phyloP scores from a whole-genome alignment of 768 basidiomycete species.

The Amanita brunnescens region DNA sequence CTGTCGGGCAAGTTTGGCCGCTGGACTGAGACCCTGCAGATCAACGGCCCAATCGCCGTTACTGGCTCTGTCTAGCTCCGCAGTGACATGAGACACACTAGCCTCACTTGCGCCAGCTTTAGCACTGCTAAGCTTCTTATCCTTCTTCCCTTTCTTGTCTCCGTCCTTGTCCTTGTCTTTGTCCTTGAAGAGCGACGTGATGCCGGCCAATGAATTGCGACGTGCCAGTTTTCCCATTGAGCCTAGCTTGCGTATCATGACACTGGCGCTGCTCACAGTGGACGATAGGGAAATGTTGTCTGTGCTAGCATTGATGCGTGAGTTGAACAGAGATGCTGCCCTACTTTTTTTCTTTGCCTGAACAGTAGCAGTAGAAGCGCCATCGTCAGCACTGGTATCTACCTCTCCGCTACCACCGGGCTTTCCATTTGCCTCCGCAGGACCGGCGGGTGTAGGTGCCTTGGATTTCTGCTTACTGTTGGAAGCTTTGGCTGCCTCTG shows the following conservation, averaged over 20 bases:
- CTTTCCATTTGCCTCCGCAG: slow-evolving; percentile 20
- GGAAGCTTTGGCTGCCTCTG: slow-evolving; percentile 23
- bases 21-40: slow-evolving; percentile 77
- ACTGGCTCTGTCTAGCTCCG: slow-evolving; percentile 64
- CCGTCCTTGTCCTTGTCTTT: slow-evolving; percentile 55
- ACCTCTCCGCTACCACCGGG: slow-evolving; percentile 16
- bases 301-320: slow-evolving; percentile 73
- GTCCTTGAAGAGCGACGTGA: slow-evolving; percentile 87
- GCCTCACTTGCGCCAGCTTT: slow-evolving; percentile 57
- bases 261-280: slow-evolving; percentile 89
- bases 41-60: slow-evolving; percentile 55
- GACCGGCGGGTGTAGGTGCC: slow-evolving; percentile 19
- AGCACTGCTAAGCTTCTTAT: slow-evolving; percentile 32
- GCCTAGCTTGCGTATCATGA: slow-evolving; percentile 91
- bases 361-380: slow-evolving; percentile 32
- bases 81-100: slow-evolving; percentile 66
- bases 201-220: slow-evolving; percentile 74
- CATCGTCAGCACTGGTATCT: slow-evolving; percentile 30
- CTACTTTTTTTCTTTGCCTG: slow-evolving; percentile 57
- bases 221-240: slow-evolving; percentile 76
- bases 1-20: slow-evolving; percentile 82
- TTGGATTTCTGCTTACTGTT: slow-evolving; percentile 25
- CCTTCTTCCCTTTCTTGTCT: slow-evolving; percentile 32
- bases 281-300: slow-evolving; percentile 94
- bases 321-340: slow-evolving; percentile 74